Evolutionary conservation across 2,329 filamentous ascomycete genomes (phyloP), one percentile per base, ranked within the genome.

Genomic region (Eutypa lata): DNA sequence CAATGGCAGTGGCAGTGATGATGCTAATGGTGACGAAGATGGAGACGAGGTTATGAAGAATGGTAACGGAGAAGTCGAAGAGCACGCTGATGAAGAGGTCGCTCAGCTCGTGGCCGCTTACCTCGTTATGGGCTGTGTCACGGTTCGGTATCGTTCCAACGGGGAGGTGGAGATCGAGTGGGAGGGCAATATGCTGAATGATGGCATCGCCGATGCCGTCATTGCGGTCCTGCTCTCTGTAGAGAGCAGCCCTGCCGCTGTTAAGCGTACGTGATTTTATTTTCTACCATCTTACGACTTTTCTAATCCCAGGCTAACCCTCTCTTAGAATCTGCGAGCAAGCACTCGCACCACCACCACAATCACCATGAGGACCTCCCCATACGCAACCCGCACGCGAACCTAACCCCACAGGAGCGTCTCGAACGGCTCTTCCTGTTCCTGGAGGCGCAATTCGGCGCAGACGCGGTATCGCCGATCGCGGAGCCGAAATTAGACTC

Each of bases 111-210:
- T 82, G 54, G 74, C 82, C 49, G 75, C 81, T 3, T 87, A 87
- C 61, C 73, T 85, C 26, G 84, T 99, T 64, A 97, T 99, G 93
- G 93, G 91, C 58, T 94, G 89, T 70, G 86, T 97, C 26, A 84
- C 84, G 7, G 85, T 97, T n/a, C 83, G 87, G 19, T 91, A 94
- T 71, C 82, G 82, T 57, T 82, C 78, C 56, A 87, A 84, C 60
- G 89, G 92, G 52, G 87, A 94, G 66, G 83, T 97, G 6, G 91
- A 95, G 68, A 78, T 97, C 2, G 91, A 96, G 72, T 99, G 94
- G 94, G 93, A 97, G 69, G 94, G 92, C 53, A 99, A 97, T 68
- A 89, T 96, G 76, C 87, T 97, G 65, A 99, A 97, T 69, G 94
- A 99, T 66, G 90, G 91, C 55, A 95, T 99, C 65, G 94, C 94